A percentile compares a stretch with the other conserved stretches of the same genome.
These are phyloP conservation scores for Lupinus albus DNA, from an alignment of 306 rosid species.

Conservation along the genomic window DNA sequence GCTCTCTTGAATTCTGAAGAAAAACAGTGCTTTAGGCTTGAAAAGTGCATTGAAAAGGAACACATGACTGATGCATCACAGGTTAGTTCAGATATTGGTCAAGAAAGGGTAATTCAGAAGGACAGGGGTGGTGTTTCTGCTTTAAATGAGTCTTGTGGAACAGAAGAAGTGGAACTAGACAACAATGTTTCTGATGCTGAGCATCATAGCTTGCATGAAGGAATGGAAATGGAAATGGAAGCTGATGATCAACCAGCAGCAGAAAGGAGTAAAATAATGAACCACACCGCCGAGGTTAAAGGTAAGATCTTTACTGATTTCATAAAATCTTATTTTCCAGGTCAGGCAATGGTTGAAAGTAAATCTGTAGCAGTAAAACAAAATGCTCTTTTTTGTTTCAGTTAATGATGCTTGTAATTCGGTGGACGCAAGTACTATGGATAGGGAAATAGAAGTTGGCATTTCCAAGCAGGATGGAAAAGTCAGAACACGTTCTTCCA, in stretches of 20 bases:
- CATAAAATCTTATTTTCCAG: constrained; percentile 11
- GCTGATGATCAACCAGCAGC: constrained; percentile 33
- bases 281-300: constrained; percentile 33
- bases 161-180: constrained; percentile 1
- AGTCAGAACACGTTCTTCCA: constrained; percentile 27
- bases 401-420: constrained; percentile 37
- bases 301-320: constrained; percentile 39
- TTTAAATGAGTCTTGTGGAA: constrained; percentile 18
- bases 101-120: constrained; percentile 44
- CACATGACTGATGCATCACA: background rate
- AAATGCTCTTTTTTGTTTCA: constrained; percentile 27
- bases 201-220: constrained; percentile 11
- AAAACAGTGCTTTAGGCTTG: constrained; percentile 21
- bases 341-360: constrained; percentile 35
- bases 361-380: constrained; percentile 33
- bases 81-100: constrained; percentile 41
- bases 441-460: constrained; percentile 44
- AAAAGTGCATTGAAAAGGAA: constrained; percentile 29
- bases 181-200: constrained; percentile 30
- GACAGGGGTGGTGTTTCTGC: constrained; percentile 31
- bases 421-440: constrained; percentile 29
- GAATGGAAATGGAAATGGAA: constrained; percentile 38
- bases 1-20: constrained; percentile 36
- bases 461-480: constrained; percentile 49
- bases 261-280: background rate